Base-by-base conservation (phyloP, 345 rosid genomes). In the Heritiera fomes region DNA sequence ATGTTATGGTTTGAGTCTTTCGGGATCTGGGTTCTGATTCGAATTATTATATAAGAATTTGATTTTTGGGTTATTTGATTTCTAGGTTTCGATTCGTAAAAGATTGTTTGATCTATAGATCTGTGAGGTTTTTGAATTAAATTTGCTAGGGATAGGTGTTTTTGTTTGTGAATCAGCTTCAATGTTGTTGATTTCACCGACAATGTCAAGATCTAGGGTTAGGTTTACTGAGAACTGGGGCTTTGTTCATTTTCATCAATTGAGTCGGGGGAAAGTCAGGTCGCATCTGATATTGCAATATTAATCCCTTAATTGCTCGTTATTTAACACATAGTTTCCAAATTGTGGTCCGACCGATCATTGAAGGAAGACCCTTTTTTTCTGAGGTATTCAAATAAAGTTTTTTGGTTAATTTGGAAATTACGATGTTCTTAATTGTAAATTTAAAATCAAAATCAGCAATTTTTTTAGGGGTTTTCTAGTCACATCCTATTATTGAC, bases 201-300 rank as follows among this genome's bases (percentile, higher is more conserved):
- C 55, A 75, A 65, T 71, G 82, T 76, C 65, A 46, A 75, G 86
- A 80, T 76, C 86, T 86, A 84, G 85, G 84, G 85, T 79, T 86
- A 80, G 79, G 82, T 74, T 77, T 69, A 20, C 0, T 38, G 9
- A 65, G 32, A 68, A 20, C 75, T 85, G 76, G 83, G 81, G 78
- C n/a, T 75, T 76, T 41, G 28, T 2, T 34, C 40, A 50, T 28
- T 65, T 34, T 18, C 43, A 20, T 23, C 28, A 73, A 80, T 73
- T 58, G 14, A 43, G 40, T 72, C 38, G 38, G 76, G 82, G 73
- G 4, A 52, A 65, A 74, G 68, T 68, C 18, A 30, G 75, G 1
- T 50, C 15, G 8, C 13, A 2, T n/a, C 17, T 9, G 13, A 4
- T 69, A 5, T 45, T 7, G 50, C 50, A 62, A 17, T 69, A 49